Conservation (phyloP, 1,139 yeast species). For the Lodderomyces beijingensis region DNA sequence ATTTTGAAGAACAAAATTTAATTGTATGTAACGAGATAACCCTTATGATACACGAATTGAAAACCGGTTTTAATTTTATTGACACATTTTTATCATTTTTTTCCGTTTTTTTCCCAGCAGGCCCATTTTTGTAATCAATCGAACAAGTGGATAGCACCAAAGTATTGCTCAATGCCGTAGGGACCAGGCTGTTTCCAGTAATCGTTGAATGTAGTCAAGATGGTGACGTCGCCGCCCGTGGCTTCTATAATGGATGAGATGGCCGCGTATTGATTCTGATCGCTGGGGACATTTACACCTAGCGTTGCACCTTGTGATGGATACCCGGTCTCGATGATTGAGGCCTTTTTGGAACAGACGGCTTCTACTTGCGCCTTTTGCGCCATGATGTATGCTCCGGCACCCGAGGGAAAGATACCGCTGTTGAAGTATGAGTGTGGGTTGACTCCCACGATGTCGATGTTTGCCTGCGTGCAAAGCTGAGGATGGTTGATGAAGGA, state of each 20-base stretch:
- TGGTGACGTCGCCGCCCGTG: constrained; percentile 57
- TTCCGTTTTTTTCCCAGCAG: neutral
- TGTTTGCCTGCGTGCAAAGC: constrained; percentile 50
- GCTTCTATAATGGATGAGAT: constrained; percentile 54
- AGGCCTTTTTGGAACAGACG: constrained; percentile 48
- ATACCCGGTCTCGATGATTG: constrained; percentile 84
- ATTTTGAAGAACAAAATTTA: constrained; percentile 44
- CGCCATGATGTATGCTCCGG: constrained; percentile 68
- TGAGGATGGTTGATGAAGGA: constrained; percentile 57
- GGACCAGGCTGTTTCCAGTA: constrained; percentile 86
- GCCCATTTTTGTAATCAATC: constrained; percentile 9
- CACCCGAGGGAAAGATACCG: constrained; percentile 52
- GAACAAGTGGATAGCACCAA: constrained; percentile 60
- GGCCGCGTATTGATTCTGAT: constrained; percentile 68
- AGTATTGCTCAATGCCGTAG: constrained; percentile 79
- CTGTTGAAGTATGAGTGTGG: constrained; percentile 83
- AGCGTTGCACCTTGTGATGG: constrained; percentile 70
- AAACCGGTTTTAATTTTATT: neutral
- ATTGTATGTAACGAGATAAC: too few relatives aligned
- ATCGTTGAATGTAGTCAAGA: constrained; percentile 75
- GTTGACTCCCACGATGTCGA: constrained; percentile 75
- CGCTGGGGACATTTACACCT: constrained; percentile 70
- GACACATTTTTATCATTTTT: neutral
- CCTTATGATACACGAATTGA: too few relatives aligned
- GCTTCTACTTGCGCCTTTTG: constrained; percentile 53